Conservation (phyloP, 805 yeast species). For the Ogataea pignaliae region DNA sequence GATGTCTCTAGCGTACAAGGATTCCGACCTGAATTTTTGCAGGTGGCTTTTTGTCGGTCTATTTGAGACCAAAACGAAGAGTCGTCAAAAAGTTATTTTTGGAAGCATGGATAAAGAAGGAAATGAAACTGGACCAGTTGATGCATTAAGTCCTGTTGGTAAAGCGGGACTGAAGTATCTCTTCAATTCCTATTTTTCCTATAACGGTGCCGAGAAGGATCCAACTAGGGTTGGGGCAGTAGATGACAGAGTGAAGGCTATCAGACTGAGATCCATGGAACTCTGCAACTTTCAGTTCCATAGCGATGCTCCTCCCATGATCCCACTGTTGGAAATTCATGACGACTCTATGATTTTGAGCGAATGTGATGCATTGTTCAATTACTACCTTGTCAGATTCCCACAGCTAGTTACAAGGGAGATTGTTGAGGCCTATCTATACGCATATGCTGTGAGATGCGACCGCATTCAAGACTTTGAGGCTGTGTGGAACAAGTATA, state of each 20-base stretch:
- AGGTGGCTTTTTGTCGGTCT: conserved; percentile 54
- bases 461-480: conserved; percentile 32
- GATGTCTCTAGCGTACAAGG: conserved; percentile 71
- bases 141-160: conserved; percentile 15
- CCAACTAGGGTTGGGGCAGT: conserved; percentile 21
- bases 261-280: conserved; percentile 35
- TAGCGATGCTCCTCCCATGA: conserved; percentile 65
- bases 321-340: conserved; percentile 39
- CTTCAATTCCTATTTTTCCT: conserved; percentile 37
- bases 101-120: no score
- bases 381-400: conserved; percentile 40
- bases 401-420: conserved; percentile 41
- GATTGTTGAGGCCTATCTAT: conserved; percentile 48
- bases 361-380: conserved; percentile 79
- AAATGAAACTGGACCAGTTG: no score
- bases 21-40: conserved; percentile 70
- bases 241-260: conserved; percentile 37
- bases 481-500: conserved; percentile 31
- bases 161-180: conserved; percentile 33
- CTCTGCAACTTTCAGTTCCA: conserved; percentile 28
- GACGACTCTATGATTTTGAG: conserved; percentile 44
- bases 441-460: conserved; percentile 37
- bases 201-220: background rate
- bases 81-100: conserved; percentile 2
- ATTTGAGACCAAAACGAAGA: conserved; percentile 21